Evolutionary conservation across 2,329 filamentous ascomycete genomes (phyloP).

Genomic region (Sarocladiaceae sp.): DNA sequence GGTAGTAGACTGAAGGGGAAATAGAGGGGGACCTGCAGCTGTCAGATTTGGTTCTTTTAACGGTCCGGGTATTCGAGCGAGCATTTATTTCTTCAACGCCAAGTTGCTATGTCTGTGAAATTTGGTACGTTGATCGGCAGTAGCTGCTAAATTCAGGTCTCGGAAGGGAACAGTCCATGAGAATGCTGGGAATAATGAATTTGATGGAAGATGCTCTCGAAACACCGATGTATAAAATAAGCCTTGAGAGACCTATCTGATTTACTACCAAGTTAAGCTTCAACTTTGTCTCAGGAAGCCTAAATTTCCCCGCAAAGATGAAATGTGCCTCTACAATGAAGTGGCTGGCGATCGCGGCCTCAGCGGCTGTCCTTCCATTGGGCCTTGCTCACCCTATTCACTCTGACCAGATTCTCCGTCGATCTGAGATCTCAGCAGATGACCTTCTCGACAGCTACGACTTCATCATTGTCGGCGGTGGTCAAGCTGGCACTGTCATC

Average conservation of each 20-base stretch:
- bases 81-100: background rate
- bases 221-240: background rate
- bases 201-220: background rate
- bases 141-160: background rate
- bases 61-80: background rate
- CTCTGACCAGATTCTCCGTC: conserved; percentile 8
- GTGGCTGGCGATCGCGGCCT: background rate
- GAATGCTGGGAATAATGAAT: background rate
- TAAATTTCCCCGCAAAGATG: background rate
- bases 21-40: background rate
- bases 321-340: background rate
- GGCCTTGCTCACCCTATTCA: background rate
- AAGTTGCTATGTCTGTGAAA: background rate
- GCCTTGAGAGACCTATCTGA: no score
- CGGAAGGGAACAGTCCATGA: background rate
- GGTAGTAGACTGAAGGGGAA: background rate
- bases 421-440: conserved; percentile 9
- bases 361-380: background rate
- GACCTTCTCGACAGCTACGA: conserved; percentile 13
- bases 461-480: conserved; percentile 21
- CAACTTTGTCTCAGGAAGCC: no score
- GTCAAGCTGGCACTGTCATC: conserved; percentile 21
- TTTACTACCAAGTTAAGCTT: no score
- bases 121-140: background rate
- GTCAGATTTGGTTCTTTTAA: background rate